Evolutionary conservation across 257 asterid species (phyloP).

Genomic region (Cruciata laevipes): DNA sequence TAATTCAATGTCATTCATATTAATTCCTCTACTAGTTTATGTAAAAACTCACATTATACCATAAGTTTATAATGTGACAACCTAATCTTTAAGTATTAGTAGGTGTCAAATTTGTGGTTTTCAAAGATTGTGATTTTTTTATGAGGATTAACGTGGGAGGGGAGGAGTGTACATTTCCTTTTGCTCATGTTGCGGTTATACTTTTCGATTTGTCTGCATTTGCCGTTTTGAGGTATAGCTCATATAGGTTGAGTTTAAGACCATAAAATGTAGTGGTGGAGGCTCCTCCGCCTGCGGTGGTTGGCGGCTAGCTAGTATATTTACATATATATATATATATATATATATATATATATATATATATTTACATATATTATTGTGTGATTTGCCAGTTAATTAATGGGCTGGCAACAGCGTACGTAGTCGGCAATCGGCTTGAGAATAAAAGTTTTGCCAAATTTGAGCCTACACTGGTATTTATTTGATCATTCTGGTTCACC

Average conservation of each 20-base stretch:
- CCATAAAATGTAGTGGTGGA: slow-evolving; percentile 18
- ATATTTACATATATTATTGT: too few species aligned
- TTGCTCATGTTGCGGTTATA: slow-evolving; percentile 1
- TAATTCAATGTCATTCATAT: too few species aligned
- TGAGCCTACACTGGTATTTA: background rate
- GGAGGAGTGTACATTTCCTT: background rate
- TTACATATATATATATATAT: background rate
- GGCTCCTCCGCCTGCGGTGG: slow-evolving; percentile 18
- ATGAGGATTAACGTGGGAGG: too few species aligned
- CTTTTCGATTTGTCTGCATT: slow-evolving; percentile 14
- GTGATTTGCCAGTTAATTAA: slow-evolving; percentile 14
- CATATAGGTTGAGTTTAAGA: background rate
- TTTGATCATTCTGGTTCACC: background rate
- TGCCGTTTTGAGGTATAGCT: slow-evolving; percentile 10
- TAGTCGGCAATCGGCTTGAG: background rate
- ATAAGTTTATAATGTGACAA: too few species aligned
- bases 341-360: background rate
- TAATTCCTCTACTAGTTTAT: too few species aligned
- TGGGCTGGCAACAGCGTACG: slow-evolving; percentile 6
- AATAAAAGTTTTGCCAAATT: background rate
- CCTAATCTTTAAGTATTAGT: too few species aligned
- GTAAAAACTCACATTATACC: too few species aligned
- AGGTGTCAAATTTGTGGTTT: too few species aligned
- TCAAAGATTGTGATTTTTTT: too few species aligned
- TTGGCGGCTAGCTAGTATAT: slow-evolving; percentile 2